These are phyloP conservation scores for Dactylellina haptotyla DNA, from an alignment of 2,329 filamentous ascomycete genomes.

Conservation along the genomic window DNA sequence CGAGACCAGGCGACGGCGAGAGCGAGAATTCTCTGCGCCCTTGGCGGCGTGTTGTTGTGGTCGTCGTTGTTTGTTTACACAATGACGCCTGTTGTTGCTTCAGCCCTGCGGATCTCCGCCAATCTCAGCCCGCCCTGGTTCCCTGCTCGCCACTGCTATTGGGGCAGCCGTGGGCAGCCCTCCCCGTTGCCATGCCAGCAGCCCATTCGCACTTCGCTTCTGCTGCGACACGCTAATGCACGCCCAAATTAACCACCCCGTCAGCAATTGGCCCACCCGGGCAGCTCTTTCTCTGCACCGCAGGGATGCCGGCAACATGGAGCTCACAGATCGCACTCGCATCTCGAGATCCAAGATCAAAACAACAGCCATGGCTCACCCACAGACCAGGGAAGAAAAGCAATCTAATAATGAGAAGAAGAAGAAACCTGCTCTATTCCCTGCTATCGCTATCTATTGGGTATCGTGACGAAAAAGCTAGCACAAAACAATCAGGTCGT, in stretches of 20 bases:
- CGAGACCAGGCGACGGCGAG: not conserved
- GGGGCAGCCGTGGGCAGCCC: no score
- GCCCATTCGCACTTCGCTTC: constrained; percentile 9
- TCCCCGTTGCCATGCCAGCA: constrained; percentile 32
- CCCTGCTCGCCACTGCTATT: not conserved
- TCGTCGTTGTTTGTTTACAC: constrained; percentile 3
- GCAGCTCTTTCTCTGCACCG: not conserved
- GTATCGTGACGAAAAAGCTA: not conserved
- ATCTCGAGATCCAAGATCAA: not conserved
- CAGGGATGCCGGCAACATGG: no score
- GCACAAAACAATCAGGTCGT: not conserved
- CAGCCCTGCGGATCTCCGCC: constrained; percentile 1
- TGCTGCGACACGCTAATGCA: constrained; percentile 17
- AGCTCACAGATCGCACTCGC: no score
- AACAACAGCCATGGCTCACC: not conserved
- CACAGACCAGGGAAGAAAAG: no score
- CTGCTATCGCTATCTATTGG: not conserved
- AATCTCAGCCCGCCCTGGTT: not conserved
- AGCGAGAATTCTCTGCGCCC: not conserved
- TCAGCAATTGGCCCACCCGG: not conserved
- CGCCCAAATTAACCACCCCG: not conserved
- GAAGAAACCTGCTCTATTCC: not conserved
- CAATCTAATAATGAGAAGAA: no score
- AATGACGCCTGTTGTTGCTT: no score
- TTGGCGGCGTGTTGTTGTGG: not conserved